These are phyloP conservation scores for Gaeumannomyces tritici DNA, from an alignment of 2,329 filamentous ascomycete genomes.

Conservation along the genomic window DNA sequence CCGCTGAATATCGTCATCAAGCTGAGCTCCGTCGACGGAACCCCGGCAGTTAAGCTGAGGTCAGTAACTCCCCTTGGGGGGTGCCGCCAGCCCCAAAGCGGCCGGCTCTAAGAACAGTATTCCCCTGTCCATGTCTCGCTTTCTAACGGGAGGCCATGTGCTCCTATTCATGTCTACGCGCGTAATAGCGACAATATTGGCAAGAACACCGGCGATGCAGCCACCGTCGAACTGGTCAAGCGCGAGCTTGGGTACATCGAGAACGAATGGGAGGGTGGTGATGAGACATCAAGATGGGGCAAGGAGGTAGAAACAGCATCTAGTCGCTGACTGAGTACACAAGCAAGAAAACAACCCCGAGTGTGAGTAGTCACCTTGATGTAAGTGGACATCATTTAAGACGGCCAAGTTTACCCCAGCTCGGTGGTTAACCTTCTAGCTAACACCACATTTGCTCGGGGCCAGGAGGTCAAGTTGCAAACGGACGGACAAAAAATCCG, in stretches of 20 bases:
- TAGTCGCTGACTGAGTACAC: too few species aligned
- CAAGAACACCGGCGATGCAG: conserved; percentile 87
- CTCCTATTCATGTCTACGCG: background rate
- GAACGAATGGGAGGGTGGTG: conserved; percentile 70
- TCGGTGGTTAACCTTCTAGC: too few species aligned
- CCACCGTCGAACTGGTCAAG: conserved; percentile 76
- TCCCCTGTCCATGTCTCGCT: background rate
- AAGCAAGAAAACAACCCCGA: too few species aligned
- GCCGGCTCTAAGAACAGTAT: too few species aligned
- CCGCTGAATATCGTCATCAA: conserved; percentile 98
- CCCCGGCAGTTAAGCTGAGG: conserved; percentile 82
- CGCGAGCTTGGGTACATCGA: conserved; percentile 77
- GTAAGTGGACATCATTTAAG: too few species aligned
- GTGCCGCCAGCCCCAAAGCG: background rate
- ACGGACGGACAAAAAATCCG: too few species aligned
- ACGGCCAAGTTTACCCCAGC: too few species aligned
- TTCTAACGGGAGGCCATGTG: background rate
- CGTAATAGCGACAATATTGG: conserved; percentile 60
- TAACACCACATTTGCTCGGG: too few species aligned
- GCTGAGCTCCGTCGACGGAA: conserved; percentile 72
- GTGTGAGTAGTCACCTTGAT: too few species aligned
- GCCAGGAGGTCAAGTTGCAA: too few species aligned
- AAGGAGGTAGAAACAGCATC: too few species aligned
- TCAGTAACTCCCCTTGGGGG: conserved; percentile 16
- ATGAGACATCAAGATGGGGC: conserved; percentile 79